A percentile compares a stretch with the other conserved stretches of the same genome.
Conservation (phyloP, 441 rosid genomes). For the Erysimum cheiri region DNA sequence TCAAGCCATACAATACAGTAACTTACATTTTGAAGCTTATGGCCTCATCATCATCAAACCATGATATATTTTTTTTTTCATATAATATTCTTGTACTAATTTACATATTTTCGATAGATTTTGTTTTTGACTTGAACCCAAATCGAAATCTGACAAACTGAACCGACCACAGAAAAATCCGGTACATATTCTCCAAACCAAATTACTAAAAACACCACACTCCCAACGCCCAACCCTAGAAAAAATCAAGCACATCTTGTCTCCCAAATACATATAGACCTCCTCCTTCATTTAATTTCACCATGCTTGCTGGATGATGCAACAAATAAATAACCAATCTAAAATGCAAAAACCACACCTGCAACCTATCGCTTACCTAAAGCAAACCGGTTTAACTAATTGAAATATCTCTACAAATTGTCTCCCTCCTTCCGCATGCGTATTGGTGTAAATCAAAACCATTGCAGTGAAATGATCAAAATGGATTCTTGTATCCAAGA, state of each 20-base stretch:
- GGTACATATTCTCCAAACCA: not conserved
- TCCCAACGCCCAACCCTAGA: not conserved
- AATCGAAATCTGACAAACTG: no score
- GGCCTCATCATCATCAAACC: no score
- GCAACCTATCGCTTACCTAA: slow-evolving; percentile 43
- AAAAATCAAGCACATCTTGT: not conserved
- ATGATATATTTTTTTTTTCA: no score
- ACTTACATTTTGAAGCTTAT: no score
- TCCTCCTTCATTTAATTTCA: not conserved
- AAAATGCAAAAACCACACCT: slow-evolving; percentile 34
- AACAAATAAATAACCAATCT: slow-evolving; percentile 10
- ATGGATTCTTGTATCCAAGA: slow-evolving; percentile 52
- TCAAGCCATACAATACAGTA: no score
- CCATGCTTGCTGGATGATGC: slow-evolving; percentile 34
- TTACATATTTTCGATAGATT: no score
- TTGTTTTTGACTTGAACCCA: no score
- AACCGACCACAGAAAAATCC: not conserved
- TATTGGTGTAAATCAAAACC: slow-evolving; percentile 18
- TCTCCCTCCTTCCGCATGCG: not conserved
- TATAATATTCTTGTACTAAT: no score
- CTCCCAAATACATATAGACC: not conserved
- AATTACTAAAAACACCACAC: not conserved
- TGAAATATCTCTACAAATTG: slow-evolving; percentile 29
- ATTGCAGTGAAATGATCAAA: not conserved
- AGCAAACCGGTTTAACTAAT: slow-evolving; percentile 35